Evolutionary conservation across 768 basidiomycete species (phyloP), one percentile per base, ranked within the genome.

Genomic region (Chalciporus piperatus): DNA sequence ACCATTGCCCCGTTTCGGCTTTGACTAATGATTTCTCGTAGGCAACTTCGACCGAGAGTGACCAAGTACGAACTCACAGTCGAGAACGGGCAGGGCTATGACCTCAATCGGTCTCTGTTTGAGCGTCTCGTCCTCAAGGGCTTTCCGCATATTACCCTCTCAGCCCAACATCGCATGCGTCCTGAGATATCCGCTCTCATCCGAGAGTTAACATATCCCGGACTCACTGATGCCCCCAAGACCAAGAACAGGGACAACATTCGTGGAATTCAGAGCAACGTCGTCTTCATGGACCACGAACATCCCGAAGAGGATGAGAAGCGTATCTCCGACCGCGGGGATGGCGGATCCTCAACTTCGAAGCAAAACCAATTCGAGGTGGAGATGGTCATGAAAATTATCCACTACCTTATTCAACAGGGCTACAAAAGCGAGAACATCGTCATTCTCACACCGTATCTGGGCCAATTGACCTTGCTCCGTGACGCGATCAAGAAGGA

Each of bases 31-130:
- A 25, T 48, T 25, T 13, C 32, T 20, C 22, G 42, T 37, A 87
- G 85, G 65, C 86, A 88, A 65, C 72, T 88, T 10, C 82, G 87
- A 2, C 86, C 86, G 0, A 88, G 87, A 65, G 82, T 87, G 51
- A 85, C 82, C 53, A 77, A 81, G 50, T 88, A 87, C 50, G 42
- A 60, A 0, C 66, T 89, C 20, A 87, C 84, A 0, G 78, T 86
- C 4, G 86, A 89, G 62, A 86, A 84, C 53, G 81, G 75, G 1
- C 78, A 83, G 2, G 85, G 84, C 3, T 87, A 72, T 56, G 82
- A 87, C 53, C 72, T 88, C 20, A 88, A 89, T 50, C 68, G 73
- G 45, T 85, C 84, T 0, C 68, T 89, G 0, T 88, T 88, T 56
- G 87, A 89, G 54, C 81, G 86, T 5, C 75, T 87, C 2, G 80